phyloP scores from a whole-genome alignment of 2,329 filamentous ascomycete species.

The Pseudocercospora vitis region DNA sequence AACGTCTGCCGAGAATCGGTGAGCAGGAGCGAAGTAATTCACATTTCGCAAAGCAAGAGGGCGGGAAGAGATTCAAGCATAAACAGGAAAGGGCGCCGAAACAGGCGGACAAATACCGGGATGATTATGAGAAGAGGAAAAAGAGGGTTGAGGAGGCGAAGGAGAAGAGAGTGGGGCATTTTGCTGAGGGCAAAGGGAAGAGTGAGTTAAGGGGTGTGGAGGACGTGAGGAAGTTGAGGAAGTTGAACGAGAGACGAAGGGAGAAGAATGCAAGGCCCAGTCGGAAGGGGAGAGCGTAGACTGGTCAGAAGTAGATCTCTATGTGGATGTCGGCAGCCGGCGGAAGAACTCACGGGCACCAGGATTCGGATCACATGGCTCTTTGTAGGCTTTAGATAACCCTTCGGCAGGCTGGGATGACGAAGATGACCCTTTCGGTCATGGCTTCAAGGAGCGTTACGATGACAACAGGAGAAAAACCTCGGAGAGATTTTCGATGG shows the following conservation, averaged over 20 bases:
- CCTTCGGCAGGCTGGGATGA: too few relatives aligned
- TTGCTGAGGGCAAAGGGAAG: slow-evolving; percentile 67
- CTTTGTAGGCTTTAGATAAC: too few relatives aligned
- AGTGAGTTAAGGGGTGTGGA: slow-evolving; percentile 78
- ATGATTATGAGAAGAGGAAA: slow-evolving; percentile 88
- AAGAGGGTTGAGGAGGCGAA: slow-evolving; percentile 84
- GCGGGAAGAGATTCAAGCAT: slow-evolving; percentile 72
- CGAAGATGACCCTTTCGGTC: too few relatives aligned
- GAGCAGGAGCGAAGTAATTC: slow-evolving; percentile 63
- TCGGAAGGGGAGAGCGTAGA: slow-evolving; percentile 16
- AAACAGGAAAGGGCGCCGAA: slow-evolving; percentile 86
- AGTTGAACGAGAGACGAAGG: slow-evolving; percentile 70
- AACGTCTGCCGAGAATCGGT: slow-evolving; percentile 75
- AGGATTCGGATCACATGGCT: too few relatives aligned
- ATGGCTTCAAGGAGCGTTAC: too few relatives aligned
- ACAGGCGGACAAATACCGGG: slow-evolving; percentile 85
- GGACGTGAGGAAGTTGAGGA: slow-evolving; percentile 81
- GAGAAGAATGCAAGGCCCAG: slow-evolving; percentile 84
- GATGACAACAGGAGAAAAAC: too few relatives aligned
- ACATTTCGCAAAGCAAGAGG: slow-evolving; percentile 38
- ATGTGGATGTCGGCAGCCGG: too few relatives aligned
- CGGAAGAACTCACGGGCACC: too few relatives aligned
- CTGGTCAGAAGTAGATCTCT: neutral
- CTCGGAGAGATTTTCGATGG: too few relatives aligned
- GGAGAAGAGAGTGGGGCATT: slow-evolving; percentile 76